Evolutionary conservation across 108 stramenopile species (phyloP), one percentile per base, ranked within the genome.

Genomic region (Fragilaria crotonensis): DNA sequence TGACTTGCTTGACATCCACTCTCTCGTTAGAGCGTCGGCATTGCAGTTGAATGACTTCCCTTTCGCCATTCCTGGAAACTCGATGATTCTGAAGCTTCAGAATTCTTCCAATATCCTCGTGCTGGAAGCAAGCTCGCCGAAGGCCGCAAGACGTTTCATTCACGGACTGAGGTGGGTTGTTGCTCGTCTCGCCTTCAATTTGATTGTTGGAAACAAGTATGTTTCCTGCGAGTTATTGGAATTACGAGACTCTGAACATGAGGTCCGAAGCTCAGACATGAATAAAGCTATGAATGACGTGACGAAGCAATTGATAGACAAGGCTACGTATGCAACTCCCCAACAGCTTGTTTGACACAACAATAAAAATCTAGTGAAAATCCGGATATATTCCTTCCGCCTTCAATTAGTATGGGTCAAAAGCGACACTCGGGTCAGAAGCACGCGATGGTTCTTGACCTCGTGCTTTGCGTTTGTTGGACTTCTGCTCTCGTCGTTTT

Each of bases 91-190:
- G 1, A 52, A 20, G 20, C 20, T 71, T 22, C 67, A 53, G 11
- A 60, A 67, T 20, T 57, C 59, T 3, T 23, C 33, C 11, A 50
- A 54, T 19, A 55, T 68, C 48, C 14, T 63, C 7, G 49, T 78
- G 18, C 75, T 78, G 52, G 77, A 82, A 46, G 73, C 72, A 2
- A 33, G 23, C 5, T 45, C 64, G 14, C 71, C 73, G 27, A 44
- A 48, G 28, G 71, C 70, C 2, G 64, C 67, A 3, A n/a, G 46
- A 31, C 57, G 67, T 3, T 72, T 82, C 45, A 68, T 82, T 0
- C 73, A 68, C 21, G 81, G 81, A 0, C 57, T 82, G 49, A 48
- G 66, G 33, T 78, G 70, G 81, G 18, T 82, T 2, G 50, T 77
- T 59, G 74, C 76, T 0, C 66, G 74, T n/a, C 48, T 82, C 17